A percentile compares a stretch with the other conserved stretches of the same genome.
Conservation (phyloP, 306 rosid species). For the Trichosanthes truncata region DNA sequence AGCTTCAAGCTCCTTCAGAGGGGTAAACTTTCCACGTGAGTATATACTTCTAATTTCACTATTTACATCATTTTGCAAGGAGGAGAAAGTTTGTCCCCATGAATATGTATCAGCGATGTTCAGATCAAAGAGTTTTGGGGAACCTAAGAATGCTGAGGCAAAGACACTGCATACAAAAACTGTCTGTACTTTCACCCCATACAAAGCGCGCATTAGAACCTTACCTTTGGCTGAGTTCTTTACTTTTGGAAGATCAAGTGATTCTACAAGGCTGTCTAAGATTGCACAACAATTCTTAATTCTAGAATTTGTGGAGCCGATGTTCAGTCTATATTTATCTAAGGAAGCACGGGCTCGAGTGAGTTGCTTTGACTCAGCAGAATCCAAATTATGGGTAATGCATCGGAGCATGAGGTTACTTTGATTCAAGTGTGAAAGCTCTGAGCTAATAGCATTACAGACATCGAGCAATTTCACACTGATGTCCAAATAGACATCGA, state of each 20-base stretch:
- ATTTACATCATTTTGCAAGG: conserved; percentile 48
- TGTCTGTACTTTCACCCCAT: conserved; percentile 71
- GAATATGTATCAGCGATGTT: conserved; percentile 30
- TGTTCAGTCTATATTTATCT: conserved; percentile 51
- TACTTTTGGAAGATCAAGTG: conserved; percentile 78
- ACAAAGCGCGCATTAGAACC: conserved; percentile 76
- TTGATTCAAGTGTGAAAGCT: conserved; percentile 63
- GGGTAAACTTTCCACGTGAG: conserved; percentile 29
- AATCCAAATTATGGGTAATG: conserved; percentile 39
- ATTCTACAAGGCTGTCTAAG: conserved; percentile 45
- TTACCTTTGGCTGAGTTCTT: conserved; percentile 87
- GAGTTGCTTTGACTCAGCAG: conserved; percentile 37
- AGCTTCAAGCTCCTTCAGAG: conserved; percentile 53
- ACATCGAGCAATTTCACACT: conserved; percentile 69
- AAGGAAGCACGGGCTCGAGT: conserved; percentile 44
- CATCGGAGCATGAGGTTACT: conserved; percentile 53
- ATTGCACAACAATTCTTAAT: conserved; percentile 48
- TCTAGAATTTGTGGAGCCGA: conserved; percentile 38
- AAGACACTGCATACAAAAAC: conserved; percentile 57
- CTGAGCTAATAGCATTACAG: conserved; percentile 67
- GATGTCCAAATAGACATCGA: conserved; percentile 70
- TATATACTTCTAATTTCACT: conserved; percentile 41
- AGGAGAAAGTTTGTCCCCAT: conserved; percentile 60
- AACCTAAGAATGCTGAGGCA: conserved; percentile 49
- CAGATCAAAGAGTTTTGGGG: conserved; percentile 42